Evolutionary conservation across 257 asterid species (phyloP), one percentile per base, ranked within the genome.

Genomic region (Nicotiana sylvestris): DNA sequence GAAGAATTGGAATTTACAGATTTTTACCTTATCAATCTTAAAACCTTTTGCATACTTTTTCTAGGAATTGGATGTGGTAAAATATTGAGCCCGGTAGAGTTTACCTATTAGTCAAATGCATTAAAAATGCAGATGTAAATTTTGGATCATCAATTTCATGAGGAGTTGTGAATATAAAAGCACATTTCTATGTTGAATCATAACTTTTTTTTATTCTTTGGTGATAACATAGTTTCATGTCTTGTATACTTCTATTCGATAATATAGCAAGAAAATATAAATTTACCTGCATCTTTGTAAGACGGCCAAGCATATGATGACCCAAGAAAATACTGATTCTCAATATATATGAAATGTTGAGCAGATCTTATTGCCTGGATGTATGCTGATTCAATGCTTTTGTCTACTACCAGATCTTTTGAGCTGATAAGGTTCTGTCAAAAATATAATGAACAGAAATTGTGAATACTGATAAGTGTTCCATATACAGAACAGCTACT

Each of bases 241-340:
- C 16, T 49, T 49, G 30, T 74, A 74, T 13, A 27, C 11, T 49
- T 46, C 29, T 74, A 25, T 49, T 30, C n/a, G 27, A 81, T 33
- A 56, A 51, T 2, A 49, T 70, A 81, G 66, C 25, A 62, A 65
- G 33, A 80, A 1, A 46, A 43, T 43, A 53, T 15, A 43, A 81
- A 37, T 9, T 27, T 81, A 95, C 98, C 98, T 82, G 97, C 98
- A 95, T 92, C 91, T 85, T 89, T 92, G 92, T 92, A 93, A 2
- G 97, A 87, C 4, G 96, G 93, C 98, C 98, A 95, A 84, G 92
- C 97, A 81, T 93, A 95, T 6, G 98, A 95, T 81, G 98, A 92
- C 76, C 98, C 98, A 65, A 95, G 95, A 88, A 95, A 95, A 87
- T 95, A 95, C 78, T 95, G 98, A 85, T 95, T 95, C 83, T 93